phyloP scores from a whole-genome alignment of 139 green algal species.

The Closterium sp. region DNA sequence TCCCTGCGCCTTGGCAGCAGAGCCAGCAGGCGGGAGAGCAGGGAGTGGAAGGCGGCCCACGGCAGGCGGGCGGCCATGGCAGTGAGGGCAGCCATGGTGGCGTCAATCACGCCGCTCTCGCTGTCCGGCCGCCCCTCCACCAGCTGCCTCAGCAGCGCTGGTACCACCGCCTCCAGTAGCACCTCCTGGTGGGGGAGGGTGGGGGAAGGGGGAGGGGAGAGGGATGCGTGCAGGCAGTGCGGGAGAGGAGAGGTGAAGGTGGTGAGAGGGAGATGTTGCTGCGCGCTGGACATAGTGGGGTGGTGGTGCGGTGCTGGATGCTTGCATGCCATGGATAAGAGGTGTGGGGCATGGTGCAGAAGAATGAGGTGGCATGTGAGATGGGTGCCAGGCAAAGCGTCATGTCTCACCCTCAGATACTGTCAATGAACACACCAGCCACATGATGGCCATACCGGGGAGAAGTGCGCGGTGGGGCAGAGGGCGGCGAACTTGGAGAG shows the following conservation, averaged over 20 bases:
- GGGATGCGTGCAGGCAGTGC: too few species aligned
- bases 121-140: constrained; percentile 24
- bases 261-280: too few species aligned
- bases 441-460: neutral
- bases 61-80: neutral
- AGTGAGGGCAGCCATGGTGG: neutral
- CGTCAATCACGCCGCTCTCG: constrained; percentile 26
- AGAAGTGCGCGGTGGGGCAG: neutral
- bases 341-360: neutral
- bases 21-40: constrained; percentile 26
- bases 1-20: neutral
- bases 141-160: constrained; percentile 10
- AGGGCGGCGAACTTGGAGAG: constrained; percentile 12
- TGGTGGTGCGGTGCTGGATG: neutral
- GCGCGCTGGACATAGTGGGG: too few species aligned
- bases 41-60: constrained; percentile 26
- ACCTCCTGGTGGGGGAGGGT: neutral
- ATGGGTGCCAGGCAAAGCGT: neutral
- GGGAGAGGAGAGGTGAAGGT: too few species aligned
- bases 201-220: too few species aligned
- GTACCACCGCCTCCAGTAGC: constrained; percentile 8
- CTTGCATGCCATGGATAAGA: neutral
- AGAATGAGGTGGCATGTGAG: neutral
- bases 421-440: too few species aligned
- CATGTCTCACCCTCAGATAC: neutral